Evolutionary conservation across 257 asterid species (phyloP).

Genomic region (Penstemon barbatus): DNA sequence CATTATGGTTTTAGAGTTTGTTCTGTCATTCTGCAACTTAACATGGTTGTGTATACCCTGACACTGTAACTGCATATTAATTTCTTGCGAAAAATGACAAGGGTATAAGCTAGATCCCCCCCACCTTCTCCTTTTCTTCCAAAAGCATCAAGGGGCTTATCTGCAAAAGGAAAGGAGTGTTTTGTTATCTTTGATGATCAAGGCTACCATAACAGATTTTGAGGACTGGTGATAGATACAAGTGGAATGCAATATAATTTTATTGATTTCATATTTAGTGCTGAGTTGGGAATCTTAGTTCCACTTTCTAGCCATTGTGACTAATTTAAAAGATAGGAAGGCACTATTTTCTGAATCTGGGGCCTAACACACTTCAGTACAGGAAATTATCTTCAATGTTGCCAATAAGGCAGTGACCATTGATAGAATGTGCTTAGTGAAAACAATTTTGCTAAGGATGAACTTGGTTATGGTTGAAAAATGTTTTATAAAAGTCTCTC

Average conservation of each 20-base stretch:
- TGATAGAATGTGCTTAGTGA: constrained; percentile 2
- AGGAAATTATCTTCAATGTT: background rate
- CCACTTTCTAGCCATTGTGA: background rate
- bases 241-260: background rate
- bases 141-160: background rate
- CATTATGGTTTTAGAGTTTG: background rate
- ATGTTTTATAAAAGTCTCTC: background rate
- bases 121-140: background rate
- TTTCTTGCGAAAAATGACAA: background rate
- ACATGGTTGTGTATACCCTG: background rate
- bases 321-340: background rate
- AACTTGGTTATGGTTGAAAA: background rate
- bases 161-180: too few relatives aligned
- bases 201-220: background rate
- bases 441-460: background rate
- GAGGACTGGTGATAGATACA: background rate
- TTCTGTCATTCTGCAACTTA: background rate
- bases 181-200: background rate
- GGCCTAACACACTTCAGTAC: background rate
- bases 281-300: background rate
- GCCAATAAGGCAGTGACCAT: constrained; percentile 1
- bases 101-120: background rate
- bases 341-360: too few relatives aligned
- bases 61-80: background rate
- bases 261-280: background rate